phyloP scores from a whole-genome alignment of 1,284 basidiomycete species.

The Ustilago bromivora region DNA sequence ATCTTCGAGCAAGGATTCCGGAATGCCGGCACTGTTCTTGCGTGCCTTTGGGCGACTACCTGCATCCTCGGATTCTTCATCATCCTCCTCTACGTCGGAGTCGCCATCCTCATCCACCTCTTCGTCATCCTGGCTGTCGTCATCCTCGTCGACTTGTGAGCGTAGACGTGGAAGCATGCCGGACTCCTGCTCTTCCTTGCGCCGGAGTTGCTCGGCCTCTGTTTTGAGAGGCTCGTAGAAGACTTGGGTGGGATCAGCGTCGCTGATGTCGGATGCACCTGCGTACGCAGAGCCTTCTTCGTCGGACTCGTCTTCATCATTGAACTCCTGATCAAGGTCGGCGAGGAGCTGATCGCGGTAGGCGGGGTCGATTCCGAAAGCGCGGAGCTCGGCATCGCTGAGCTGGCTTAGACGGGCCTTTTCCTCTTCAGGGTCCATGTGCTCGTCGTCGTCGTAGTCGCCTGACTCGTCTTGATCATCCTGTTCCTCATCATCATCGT shows the following conservation, averaged over 20 bases:
- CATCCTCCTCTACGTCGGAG: constrained; percentile 26
- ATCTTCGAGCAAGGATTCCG: constrained; percentile 68
- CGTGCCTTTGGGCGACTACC: constrained; percentile 74
- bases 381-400: constrained; percentile 56
- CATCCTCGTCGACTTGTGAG: constrained; percentile 35
- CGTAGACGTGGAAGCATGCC: constrained; percentile 45
- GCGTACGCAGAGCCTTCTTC: constrained; percentile 55
- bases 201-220: constrained; percentile 60
- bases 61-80: constrained; percentile 62
- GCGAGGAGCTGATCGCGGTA: constrained; percentile 36
- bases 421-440: constrained; percentile 38
- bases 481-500: constrained; percentile 24
- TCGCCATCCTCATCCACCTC: constrained; percentile 43
- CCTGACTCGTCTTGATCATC: constrained; percentile 51
- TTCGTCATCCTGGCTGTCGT: constrained; percentile 29
- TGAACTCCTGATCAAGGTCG: constrained; percentile 51
- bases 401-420: constrained; percentile 42
- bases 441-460: constrained; percentile 47
- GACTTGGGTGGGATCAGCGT: constrained; percentile 57
- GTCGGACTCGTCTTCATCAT: constrained; percentile 52
- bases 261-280: constrained; percentile 65
- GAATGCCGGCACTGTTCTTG: constrained; percentile 73
- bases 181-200: constrained; percentile 59
- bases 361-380: constrained; percentile 56
- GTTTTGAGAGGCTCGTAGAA: constrained; percentile 64